phyloP scores from a whole-genome alignment of 352 stramenopile genomes.

The Phytopythium boreale region DNA sequence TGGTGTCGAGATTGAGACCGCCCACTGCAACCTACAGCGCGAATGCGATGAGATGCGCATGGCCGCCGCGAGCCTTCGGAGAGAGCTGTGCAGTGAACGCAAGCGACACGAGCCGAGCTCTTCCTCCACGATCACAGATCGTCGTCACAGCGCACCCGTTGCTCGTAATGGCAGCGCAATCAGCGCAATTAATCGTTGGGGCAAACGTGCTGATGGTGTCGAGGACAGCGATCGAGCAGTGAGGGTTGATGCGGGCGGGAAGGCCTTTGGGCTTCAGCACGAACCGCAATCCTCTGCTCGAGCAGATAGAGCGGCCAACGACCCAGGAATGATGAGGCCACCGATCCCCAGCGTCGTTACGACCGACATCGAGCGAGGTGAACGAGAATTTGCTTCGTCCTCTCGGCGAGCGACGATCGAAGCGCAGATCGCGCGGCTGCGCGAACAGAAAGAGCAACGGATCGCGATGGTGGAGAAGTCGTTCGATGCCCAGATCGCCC shows the following conservation, averaged over 20 bases:
- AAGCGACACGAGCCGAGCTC: slow-evolving; percentile 7
- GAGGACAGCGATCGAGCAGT: background rate
- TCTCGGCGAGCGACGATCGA: slow-evolving; percentile 19
- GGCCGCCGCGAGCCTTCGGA: slow-evolving; percentile 17
- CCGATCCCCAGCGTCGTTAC: background rate
- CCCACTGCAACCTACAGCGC: slow-evolving; percentile 47
- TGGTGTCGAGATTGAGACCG: slow-evolving; percentile 52
- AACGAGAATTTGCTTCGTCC: background rate
- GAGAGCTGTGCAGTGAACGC: slow-evolving; percentile 30
- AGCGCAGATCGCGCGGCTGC: slow-evolving; percentile 29
- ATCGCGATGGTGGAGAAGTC: slow-evolving; percentile 33
- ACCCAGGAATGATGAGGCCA: background rate
- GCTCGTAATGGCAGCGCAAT: background rate
- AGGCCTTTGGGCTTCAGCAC: background rate
- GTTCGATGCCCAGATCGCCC: slow-evolving; percentile 35
- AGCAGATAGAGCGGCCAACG: background rate
- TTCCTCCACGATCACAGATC: background rate
- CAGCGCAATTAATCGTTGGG: background rate
- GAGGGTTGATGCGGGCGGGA: background rate
- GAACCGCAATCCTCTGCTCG: background rate
- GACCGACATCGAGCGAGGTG: background rate
- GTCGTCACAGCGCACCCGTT: background rate
- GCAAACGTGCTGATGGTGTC: background rate
- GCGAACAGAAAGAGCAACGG: slow-evolving; percentile 25
- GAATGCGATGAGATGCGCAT: slow-evolving; percentile 29